These are phyloP conservation scores for Tricholoma flavovirens DNA, from an alignment of 768 basidiomycete genomes.

Conservation along the genomic window DNA sequence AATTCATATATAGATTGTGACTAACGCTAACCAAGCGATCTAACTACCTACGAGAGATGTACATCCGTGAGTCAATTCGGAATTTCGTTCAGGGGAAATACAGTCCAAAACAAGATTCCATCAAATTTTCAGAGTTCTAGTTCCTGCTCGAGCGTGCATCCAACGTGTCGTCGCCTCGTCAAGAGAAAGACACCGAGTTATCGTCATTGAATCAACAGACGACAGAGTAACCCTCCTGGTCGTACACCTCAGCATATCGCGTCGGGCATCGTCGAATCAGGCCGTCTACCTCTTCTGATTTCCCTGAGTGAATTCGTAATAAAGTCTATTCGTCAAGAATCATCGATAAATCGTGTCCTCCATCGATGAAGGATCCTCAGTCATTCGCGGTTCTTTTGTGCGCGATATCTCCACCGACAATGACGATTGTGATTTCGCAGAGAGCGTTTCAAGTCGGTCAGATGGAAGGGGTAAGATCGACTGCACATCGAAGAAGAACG, in stretches of 20 bases:
- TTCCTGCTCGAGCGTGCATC: constrained; percentile 4
- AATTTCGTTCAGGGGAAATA: constrained; percentile 3
- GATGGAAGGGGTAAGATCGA: constrained; percentile 20
- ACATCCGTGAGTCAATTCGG: constrained; percentile 6
- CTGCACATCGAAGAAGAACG: constrained; percentile 16
- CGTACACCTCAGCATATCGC: constrained; percentile 6
- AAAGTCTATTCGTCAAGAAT: constrained; percentile 36
- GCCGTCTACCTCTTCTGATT: constrained; percentile 6
- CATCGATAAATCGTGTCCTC: constrained; percentile 25
- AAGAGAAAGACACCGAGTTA: constrained; percentile 8
- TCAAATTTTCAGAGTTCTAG: constrained; percentile 8
- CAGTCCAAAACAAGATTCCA: constrained; percentile 12
- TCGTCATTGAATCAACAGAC: constrained; percentile 8
- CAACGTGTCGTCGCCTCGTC: constrained; percentile 10
- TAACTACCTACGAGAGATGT: constrained; percentile 9
- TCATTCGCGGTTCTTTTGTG: constrained; percentile 17
- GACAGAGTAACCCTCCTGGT: constrained; percentile 9
- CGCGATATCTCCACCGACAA: constrained; percentile 5
- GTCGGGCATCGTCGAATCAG: constrained; percentile 15
- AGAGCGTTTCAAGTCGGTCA: constrained; percentile 3
- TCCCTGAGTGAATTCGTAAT: constrained; percentile 11
- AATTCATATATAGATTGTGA: constrained; percentile 11
- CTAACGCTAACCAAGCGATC: constrained; percentile 5
- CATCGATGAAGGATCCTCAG: constrained; percentile 21
- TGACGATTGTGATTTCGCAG: constrained; percentile 9